Evolutionary conservation across 306 rosid genomes (phyloP).

Genomic region (Lathyrus sativus): DNA sequence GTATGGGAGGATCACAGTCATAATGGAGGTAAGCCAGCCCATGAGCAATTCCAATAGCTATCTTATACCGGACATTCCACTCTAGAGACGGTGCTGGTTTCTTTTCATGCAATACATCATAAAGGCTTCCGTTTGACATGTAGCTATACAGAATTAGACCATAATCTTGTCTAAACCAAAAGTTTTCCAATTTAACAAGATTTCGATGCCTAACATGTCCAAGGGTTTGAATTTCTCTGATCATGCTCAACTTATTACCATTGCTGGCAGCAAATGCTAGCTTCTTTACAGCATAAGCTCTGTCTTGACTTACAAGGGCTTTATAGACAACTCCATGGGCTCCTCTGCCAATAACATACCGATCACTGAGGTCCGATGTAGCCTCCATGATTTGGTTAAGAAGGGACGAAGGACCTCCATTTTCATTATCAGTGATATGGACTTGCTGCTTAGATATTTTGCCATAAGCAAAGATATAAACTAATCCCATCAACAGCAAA

Average conservation of each 20-base stretch:
- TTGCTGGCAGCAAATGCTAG: constrained; percentile 49
- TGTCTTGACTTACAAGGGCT: constrained; percentile 49
- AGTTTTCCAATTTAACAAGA: constrained; percentile 63
- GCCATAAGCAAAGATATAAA: too few relatives aligned
- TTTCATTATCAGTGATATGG: constrained; percentile 20
- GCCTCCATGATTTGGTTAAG: constrained; percentile 43
- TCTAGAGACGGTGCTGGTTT: constrained; percentile 33
- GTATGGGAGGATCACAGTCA: constrained; percentile 74
- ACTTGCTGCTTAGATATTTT: constrained; percentile 41
- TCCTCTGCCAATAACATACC: constrained; percentile 71
- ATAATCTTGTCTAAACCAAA: constrained; percentile 56
- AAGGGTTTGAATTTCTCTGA: constrained; percentile 62
- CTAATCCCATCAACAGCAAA: not conserved
- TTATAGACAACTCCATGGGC: constrained; percentile 82
- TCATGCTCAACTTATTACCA: constrained; percentile 54
- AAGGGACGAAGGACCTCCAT: constrained; percentile 47
- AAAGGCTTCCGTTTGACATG: constrained; percentile 73
- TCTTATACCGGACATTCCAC: constrained; percentile 48
- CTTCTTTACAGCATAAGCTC: constrained; percentile 69
- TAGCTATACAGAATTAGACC: constrained; percentile 66
- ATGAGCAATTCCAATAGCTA: constrained; percentile 70
- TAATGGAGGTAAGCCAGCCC: constrained; percentile 77
- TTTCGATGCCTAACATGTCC: constrained; percentile 72
- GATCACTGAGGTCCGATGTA: constrained; percentile 60
- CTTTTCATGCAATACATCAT: constrained; percentile 26